These are phyloP conservation scores for Ascoidea tarda DNA, from an alignment of 805 yeast genomes.

Conservation along the genomic window DNA sequence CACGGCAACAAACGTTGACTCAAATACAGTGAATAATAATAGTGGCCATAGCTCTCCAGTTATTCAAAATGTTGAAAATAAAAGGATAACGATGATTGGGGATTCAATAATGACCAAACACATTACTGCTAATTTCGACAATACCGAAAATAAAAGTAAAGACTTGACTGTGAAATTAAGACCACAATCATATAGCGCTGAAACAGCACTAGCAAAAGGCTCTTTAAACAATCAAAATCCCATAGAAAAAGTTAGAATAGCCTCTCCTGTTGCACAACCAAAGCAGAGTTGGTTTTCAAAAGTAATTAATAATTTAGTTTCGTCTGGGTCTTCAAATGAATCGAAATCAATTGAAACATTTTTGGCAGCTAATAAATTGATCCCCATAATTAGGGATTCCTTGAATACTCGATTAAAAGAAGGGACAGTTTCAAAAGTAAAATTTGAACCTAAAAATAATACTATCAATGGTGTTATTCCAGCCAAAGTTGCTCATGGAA, in stretches of 20 bases:
- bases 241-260: background rate
- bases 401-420: slow-evolving; percentile 32
- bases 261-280: background rate
- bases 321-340: slow-evolving; percentile 7
- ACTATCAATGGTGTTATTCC: slow-evolving; percentile 32
- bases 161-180: background rate
- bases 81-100: background rate
- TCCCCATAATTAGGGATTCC: slow-evolving; percentile 20
- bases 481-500: slow-evolving; percentile 27
- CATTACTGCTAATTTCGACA: background rate
- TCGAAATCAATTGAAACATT: slow-evolving; percentile 10
- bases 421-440: slow-evolving; percentile 30
- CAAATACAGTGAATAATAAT: background rate
- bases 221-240: background rate
- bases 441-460: slow-evolving; percentile 28
- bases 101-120: slow-evolving; percentile 3
- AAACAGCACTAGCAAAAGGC: background rate
- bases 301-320: slow-evolving; percentile 17
- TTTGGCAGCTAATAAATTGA: slow-evolving; percentile 10
- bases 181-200: background rate
- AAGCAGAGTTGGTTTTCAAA: slow-evolving; percentile 25
- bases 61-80: slow-evolving; percentile 1
- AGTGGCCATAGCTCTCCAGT: background rate
- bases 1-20: background rate
- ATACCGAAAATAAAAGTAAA: background rate